These are phyloP conservation scores for Paramecium sexaurelia DNA, from an alignment of 73 alveolate species.

Conservation along the genomic window DNA sequence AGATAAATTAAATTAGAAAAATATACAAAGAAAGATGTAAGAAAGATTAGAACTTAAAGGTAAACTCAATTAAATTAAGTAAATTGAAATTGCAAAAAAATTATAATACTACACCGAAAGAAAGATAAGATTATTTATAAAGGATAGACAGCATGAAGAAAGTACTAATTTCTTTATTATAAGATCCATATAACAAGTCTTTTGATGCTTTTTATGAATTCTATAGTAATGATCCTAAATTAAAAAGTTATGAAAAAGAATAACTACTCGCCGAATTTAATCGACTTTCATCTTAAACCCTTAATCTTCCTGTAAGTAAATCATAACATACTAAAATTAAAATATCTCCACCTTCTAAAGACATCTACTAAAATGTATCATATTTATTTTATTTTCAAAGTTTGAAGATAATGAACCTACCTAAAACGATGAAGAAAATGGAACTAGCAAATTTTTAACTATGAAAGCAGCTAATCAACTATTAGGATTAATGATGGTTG, in stretches of 20 bases:
- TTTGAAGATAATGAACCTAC: background rate
- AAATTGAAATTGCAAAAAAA: constrained; percentile 26
- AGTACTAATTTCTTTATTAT: background rate
- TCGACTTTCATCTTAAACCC: background rate
- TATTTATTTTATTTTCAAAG: background rate
- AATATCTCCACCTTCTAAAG: background rate
- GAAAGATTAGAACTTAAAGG: constrained; percentile 43
- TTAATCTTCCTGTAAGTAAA: background rate
- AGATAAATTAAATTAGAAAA: constrained; percentile 30
- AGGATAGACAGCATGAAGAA: constrained; percentile 28
- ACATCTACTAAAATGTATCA: background rate
- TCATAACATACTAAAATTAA: background rate
- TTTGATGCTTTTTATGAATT: constrained; percentile 45
- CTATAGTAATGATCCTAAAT: background rate
- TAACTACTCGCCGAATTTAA: background rate
- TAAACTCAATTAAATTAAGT: constrained; percentile 23
- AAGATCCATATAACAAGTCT: background rate
- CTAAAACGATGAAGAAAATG: background rate
- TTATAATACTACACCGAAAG: background rate
- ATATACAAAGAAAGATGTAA: constrained; percentile 40
- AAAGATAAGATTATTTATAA: constrained; percentile 17
- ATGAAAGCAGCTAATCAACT: constrained; percentile 52
- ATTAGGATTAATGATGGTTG: constrained; percentile 36
- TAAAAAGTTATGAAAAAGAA: background rate
- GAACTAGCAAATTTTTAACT: constrained; percentile 41